Conservation (phyloP, 352 stramenopile genomes). For the Globisporangium middletonii region DNA sequence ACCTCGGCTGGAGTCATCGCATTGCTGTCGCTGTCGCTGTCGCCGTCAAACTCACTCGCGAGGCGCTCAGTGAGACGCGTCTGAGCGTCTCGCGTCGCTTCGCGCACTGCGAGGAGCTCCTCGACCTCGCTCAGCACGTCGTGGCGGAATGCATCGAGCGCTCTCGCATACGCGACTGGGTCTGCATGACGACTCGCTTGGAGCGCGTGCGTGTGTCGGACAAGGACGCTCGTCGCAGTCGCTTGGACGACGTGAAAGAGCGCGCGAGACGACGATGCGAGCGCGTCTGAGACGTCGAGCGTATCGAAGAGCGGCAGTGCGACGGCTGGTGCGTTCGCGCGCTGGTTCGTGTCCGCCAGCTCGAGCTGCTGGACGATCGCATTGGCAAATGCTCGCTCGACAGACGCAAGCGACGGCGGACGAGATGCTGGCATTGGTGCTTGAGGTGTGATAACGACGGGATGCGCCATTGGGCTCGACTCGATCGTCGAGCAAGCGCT, state of each 20-base stretch:
- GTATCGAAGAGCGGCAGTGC: neutral
- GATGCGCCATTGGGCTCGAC: neutral
- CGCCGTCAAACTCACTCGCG: constrained; percentile 12
- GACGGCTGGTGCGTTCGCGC: neutral
- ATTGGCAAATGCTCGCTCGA: constrained; percentile 2
- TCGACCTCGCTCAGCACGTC: constrained; percentile 15
- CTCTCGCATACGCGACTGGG: no score
- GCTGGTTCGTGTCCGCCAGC: neutral
- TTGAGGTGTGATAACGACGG: neutral
- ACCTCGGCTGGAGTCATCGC: constrained; percentile 9
- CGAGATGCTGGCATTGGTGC: neutral
- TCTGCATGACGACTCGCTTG: no score
- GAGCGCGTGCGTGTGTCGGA: no score
- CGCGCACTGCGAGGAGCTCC: constrained; percentile 20
- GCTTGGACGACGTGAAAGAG: constrained; percentile 22
- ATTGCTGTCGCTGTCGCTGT: constrained; percentile 1
- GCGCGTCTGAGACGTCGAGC: neutral
- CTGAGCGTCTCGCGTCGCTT: constrained; percentile 18
- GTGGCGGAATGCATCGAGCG: neutral
- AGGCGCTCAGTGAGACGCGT: constrained; percentile 16
- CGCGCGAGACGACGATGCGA: neutral
- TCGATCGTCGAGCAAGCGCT: neutral
- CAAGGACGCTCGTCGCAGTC: constrained; percentile 13
- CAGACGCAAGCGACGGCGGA: neutral
- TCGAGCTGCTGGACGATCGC: constrained; percentile 1